A percentile compares a stretch with the other conserved stretches of the same genome.
Evolutionary conservation across 192 early-diverging fungal species (phyloP).

Genomic region (Podila clonocystis): DNA sequence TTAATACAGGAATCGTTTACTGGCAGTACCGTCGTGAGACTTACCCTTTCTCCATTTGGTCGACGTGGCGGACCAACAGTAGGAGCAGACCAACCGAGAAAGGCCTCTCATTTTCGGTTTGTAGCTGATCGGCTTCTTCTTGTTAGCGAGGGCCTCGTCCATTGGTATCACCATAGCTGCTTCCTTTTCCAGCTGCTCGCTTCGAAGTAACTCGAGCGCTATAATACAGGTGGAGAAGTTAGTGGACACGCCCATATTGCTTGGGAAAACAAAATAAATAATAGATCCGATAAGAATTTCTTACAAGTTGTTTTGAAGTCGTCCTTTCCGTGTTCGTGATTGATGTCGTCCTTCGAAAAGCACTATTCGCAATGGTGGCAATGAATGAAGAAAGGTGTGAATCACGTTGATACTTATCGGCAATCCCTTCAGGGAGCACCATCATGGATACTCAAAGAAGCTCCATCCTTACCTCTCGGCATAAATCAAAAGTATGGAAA

Average conservation of each 20-base stretch:
- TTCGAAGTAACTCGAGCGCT: constrained; percentile 38
- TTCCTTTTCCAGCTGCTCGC: constrained; percentile 37
- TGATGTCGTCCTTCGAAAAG: constrained; percentile 54
- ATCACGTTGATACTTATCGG: neutral
- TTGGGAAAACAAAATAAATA: neutral
- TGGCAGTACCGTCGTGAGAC: no score
- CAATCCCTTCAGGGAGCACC: neutral
- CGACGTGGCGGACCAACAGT: constrained; percentile 69
- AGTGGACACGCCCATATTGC: neutral
- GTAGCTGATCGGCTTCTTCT: constrained; percentile 41
- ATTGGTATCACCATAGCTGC: constrained; percentile 14
- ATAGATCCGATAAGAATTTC: constrained; percentile 4
- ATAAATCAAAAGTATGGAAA: constrained; percentile 80
- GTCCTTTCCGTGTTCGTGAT: constrained; percentile 63
- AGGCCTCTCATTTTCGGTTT: constrained; percentile 38
- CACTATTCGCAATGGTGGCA: constrained; percentile 49
- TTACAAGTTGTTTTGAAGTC: constrained; percentile 67
- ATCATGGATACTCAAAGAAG: no score
- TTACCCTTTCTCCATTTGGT: constrained; percentile 71
- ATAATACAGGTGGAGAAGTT: neutral
- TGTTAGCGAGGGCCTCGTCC: constrained; percentile 2
- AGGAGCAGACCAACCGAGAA: constrained; percentile 59
- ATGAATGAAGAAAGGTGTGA: neutral
- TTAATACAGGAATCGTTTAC: no score
- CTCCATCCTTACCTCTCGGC: constrained; percentile 65